phyloP scores from a whole-genome alignment of 2,329 filamentous ascomycete species.

The Mollisiaceae sp. region DNA sequence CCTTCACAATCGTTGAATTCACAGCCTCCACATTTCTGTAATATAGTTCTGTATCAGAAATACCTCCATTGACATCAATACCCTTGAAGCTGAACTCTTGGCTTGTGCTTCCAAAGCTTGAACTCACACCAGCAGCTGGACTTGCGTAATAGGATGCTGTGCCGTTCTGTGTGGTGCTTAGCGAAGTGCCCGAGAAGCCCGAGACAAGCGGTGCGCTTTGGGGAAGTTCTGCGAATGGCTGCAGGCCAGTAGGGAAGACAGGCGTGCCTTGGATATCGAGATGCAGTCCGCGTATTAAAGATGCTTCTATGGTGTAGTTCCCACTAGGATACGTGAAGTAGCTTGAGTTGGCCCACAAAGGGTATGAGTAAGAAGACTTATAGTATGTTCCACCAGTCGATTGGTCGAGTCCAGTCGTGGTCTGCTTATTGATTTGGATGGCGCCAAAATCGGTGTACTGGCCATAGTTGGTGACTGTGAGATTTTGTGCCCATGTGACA shows the following conservation, averaged over 20 bases:
- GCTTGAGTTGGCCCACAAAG: constrained; percentile 61
- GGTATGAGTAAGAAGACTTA: constrained; percentile 59
- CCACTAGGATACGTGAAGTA: constrained; percentile 50
- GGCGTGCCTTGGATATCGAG: constrained; percentile 51
- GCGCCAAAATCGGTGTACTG: constrained; percentile 58
- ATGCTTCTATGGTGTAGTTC: constrained; percentile 54
- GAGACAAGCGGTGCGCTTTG: constrained; percentile 31
- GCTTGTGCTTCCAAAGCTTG: constrained; percentile 59
- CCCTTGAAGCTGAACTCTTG: constrained; percentile 60
- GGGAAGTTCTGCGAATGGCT: constrained; percentile 54
- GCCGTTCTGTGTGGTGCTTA: constrained; percentile 61
- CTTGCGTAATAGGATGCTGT: constrained; percentile 59
- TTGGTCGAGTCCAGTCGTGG: constrained; percentile 54
- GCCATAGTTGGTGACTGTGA: constrained; percentile 61
- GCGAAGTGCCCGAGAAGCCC: constrained; percentile 45
- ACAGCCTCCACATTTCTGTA: constrained; percentile 58
- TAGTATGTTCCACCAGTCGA: constrained; percentile 40
- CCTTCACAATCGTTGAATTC: constrained; percentile 57
- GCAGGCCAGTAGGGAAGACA: constrained; percentile 64
- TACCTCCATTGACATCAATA: constrained; percentile 43
- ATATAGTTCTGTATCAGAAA: constrained; percentile 50
- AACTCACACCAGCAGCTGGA: constrained; percentile 52
- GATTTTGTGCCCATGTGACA: constrained; percentile 62
- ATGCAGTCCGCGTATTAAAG: constrained; percentile 54
- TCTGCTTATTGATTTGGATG: constrained; percentile 57